Evolutionary conservation across 176 grass and related monocot species (phyloP).

Genomic region (Canna indica): DNA sequence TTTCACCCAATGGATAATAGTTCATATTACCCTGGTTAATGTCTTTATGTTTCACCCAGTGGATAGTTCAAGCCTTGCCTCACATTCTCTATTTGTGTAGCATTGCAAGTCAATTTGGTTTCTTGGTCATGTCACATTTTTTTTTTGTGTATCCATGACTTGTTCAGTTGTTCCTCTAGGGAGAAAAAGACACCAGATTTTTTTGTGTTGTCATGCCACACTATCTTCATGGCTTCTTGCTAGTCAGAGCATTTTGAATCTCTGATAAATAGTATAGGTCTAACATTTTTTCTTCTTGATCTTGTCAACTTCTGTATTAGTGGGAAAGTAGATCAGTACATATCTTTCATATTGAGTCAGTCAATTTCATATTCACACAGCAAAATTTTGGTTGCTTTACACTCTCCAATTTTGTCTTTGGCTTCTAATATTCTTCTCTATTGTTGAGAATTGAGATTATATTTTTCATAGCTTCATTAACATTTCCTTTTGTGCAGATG

Average conservation of each 20-base stretch:
- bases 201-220: too few relatives aligned
- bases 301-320: not conserved
- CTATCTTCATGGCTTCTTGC: not conserved
- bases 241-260: not conserved
- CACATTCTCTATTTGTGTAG: too few relatives aligned
- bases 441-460: too few relatives aligned
- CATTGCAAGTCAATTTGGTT: not conserved
- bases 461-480: not conserved
- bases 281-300: not conserved
- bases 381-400: not conserved
- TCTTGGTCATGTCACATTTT: not conserved
- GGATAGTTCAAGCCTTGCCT: too few relatives aligned
- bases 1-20: not conserved
- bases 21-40: too few relatives aligned
- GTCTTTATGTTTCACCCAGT: too few relatives aligned
- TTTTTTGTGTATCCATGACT: not conserved
- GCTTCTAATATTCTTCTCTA: not conserved
- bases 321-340: not conserved
- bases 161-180: not conserved
- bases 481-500: slow-evolving; percentile 40
- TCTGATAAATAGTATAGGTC: not conserved
- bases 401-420: not conserved
- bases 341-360: not conserved
- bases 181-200: not conserved
- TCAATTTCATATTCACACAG: not conserved